Evolutionary conservation across 2,329 filamentous ascomycete genomes (phyloP).

Genomic region (Aspergillus vadensis): DNA sequence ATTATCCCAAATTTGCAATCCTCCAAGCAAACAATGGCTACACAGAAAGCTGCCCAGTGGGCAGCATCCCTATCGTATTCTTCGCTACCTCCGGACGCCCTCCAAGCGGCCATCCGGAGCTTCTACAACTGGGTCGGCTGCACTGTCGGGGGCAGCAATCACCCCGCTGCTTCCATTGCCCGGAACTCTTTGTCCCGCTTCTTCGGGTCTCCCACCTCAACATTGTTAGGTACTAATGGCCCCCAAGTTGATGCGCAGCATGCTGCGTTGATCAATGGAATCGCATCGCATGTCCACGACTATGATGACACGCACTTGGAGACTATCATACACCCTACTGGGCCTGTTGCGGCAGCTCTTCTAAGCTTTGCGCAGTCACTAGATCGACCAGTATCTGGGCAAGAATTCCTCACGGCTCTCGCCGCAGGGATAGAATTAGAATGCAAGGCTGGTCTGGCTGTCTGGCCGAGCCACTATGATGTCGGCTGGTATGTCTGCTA

Average conservation of each 20-base stretch:
- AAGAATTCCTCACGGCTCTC: slow-evolving; percentile 55
- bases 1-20: background rate
- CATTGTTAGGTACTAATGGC: slow-evolving; percentile 34
- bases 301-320: slow-evolving; percentile 61
- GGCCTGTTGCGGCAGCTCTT: slow-evolving; percentile 54
- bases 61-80: slow-evolving; percentile 45
- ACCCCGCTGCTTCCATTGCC: slow-evolving; percentile 48
- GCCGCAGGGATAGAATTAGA: slow-evolving; percentile 56
- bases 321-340: slow-evolving; percentile 59
- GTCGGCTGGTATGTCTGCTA: slow-evolving; percentile 48
- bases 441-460: slow-evolving; percentile 55
- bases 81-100: slow-evolving; percentile 45
- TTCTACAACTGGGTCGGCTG: slow-evolving; percentile 60
- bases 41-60: slow-evolving; percentile 45
- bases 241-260: slow-evolving; percentile 48
- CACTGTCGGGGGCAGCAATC: slow-evolving; percentile 53
- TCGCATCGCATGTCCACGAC: slow-evolving; percentile 58
- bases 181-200: slow-evolving; percentile 40
- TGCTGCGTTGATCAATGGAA: slow-evolving; percentile 57
- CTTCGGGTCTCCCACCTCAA: slow-evolving; percentile 41
- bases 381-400: slow-evolving; percentile 41
- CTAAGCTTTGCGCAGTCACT: slow-evolving; percentile 46
- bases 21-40: background rate
- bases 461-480: slow-evolving; percentile 59
- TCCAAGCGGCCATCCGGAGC: slow-evolving; percentile 49